Conservation (phyloP, 148 eudicot genomes). For the Vaccinium macrocarpon region DNA sequence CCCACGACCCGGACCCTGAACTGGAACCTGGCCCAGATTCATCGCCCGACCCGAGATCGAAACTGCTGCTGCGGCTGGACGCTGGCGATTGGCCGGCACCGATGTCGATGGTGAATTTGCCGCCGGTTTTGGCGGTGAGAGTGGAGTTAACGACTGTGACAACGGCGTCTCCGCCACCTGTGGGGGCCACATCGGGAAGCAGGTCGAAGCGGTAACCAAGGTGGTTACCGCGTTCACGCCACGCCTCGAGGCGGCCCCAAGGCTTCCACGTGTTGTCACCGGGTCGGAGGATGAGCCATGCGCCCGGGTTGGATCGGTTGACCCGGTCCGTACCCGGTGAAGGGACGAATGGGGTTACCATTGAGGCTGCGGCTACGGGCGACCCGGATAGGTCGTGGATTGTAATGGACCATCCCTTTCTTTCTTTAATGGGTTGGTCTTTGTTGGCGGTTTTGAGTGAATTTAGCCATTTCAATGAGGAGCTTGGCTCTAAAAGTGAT, state of each 20-base stretch:
- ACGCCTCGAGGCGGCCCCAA: constrained; percentile 92
- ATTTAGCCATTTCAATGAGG: constrained; percentile 58
- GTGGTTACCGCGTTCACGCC: constrained; percentile 55
- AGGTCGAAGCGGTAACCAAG: constrained; percentile 73
- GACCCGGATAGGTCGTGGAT: constrained; percentile 92
- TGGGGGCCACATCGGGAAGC: constrained; percentile 49
- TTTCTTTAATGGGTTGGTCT: constrained; percentile 43
- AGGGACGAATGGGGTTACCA: constrained; percentile 95
- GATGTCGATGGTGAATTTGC: constrained; percentile 67
- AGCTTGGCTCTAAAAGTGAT: constrained; percentile 47
- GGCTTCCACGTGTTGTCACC: constrained; percentile 87
- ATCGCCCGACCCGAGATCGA: constrained; percentile 63
- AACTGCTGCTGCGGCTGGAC: constrained; percentile 66
- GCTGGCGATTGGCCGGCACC: constrained; percentile 51
- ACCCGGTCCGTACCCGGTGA: constrained; percentile 69
- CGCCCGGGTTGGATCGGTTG: constrained; percentile 78
- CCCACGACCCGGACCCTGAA: constrained; percentile 61
- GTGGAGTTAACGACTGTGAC: constrained; percentile 53
- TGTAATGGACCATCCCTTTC: constrained; percentile 90
- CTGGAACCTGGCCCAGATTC: constrained; percentile 42
- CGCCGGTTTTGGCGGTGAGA: constrained; percentile 48
- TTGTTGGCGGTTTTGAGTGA: constrained; percentile 30
- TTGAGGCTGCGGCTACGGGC: constrained; percentile 82
- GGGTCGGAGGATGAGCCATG: constrained; percentile 89
- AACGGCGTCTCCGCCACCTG: constrained; percentile 18